Evolutionary conservation across 345 rosid genomes (phyloP).

Genomic region (Ceriops zippeliana): DNA sequence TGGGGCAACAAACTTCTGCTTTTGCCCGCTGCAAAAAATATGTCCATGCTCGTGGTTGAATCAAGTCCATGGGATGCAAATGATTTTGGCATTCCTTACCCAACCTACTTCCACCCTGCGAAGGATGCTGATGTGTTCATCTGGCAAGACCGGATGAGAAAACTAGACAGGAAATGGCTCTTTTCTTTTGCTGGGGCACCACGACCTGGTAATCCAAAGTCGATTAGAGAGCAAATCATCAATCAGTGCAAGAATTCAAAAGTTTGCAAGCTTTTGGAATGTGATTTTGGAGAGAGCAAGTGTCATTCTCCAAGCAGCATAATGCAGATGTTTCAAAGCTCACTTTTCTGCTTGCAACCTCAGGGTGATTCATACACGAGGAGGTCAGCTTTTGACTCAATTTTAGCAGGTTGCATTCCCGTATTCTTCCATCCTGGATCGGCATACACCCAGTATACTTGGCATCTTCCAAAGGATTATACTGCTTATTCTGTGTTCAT

Average conservation of each 20-base stretch:
- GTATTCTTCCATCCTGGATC: slow-evolving; percentile 95
- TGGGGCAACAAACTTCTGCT: slow-evolving; percentile 94
- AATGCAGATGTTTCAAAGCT: slow-evolving; percentile 84
- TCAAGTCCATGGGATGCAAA: slow-evolving; percentile 95
- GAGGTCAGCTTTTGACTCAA: slow-evolving; percentile 81
- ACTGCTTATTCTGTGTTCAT: slow-evolving; percentile 83
- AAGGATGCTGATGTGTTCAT: slow-evolving; percentile 67
- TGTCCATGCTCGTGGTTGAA: slow-evolving; percentile 94
- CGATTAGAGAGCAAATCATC: slow-evolving; percentile 82
- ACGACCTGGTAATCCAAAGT: slow-evolving; percentile 62
- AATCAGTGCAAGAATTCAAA: slow-evolving; percentile 59
- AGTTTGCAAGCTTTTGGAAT: slow-evolving; percentile 64
- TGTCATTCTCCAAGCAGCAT: slow-evolving; percentile 92
- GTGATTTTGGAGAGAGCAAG: slow-evolving; percentile 88
- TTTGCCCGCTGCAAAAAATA: slow-evolving; percentile 79
- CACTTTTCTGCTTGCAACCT: slow-evolving; percentile 79
- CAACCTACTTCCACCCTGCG: slow-evolving; percentile 86
- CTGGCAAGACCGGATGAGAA: slow-evolving; percentile 88
- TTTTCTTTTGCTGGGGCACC: slow-evolving; percentile 97
- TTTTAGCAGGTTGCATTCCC: slow-evolving; percentile 87
- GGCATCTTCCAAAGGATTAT: slow-evolving; percentile 87
- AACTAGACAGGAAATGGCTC: slow-evolving; percentile 76
- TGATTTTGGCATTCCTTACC: slow-evolving; percentile 85
- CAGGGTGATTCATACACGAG: slow-evolving; percentile 92
- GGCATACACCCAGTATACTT: slow-evolving; percentile 80